Conservation (phyloP, 2,329 filamentous ascomycete genomes). For the Penicillium paneum region DNA sequence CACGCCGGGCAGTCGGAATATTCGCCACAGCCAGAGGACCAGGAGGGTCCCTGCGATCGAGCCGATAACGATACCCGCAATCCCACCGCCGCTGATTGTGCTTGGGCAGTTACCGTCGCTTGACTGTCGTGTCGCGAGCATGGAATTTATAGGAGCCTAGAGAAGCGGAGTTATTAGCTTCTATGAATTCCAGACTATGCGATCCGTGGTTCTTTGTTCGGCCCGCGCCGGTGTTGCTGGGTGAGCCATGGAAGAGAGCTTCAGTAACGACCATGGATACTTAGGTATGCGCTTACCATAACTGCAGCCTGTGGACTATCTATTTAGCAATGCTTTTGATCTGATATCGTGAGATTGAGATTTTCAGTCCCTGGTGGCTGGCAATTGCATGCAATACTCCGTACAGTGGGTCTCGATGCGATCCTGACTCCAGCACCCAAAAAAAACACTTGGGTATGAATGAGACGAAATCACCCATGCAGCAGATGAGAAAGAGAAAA, state of each 20-base stretch:
- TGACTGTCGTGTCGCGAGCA: constrained; percentile 24
- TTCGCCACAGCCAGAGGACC: constrained; percentile 36
- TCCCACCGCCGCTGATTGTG: constrained; percentile 34
- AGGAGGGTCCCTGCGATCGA: constrained; percentile 38
- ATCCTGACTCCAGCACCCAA: background rate
- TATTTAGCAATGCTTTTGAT: background rate
- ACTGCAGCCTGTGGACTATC: background rate
- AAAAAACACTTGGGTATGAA: background rate
- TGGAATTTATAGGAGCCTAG: constrained; percentile 20
- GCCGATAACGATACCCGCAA: constrained; percentile 42
- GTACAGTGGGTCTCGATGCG: constrained; percentile 4
- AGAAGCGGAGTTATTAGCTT: background rate
- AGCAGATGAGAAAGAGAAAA: background rate
- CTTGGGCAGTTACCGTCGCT: constrained; percentile 24
- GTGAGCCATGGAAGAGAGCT: constrained; percentile 1
- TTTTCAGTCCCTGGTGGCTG: background rate
- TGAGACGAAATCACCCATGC: background rate
- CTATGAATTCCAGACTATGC: background rate
- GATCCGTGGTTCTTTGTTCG: constrained; percentile 12
- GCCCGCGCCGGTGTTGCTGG: background rate
- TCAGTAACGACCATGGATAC: background rate
- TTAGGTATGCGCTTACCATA: constrained; percentile 6
- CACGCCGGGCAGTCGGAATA: constrained; percentile 26
- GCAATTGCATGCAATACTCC: background rate
- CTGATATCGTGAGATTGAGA: background rate